phyloP scores from a whole-genome alignment of 805 yeast genomes.

The Candida michaelii region DNA sequence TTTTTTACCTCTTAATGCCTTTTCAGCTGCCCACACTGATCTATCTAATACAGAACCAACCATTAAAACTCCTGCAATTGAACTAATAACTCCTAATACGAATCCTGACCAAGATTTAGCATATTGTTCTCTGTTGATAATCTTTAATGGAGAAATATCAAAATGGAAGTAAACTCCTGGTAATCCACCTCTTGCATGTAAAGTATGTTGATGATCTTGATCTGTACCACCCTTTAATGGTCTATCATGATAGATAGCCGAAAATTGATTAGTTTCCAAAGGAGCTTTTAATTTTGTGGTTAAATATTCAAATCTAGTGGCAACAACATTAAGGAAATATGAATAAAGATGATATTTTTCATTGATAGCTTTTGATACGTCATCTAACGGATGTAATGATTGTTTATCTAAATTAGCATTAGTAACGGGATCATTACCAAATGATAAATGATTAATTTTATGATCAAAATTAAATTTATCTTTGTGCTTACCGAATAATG shows the following conservation, averaged over 20 bases:
- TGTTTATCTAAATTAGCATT: slow-evolving; percentile 20
- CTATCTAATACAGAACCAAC: slow-evolving; percentile 88
- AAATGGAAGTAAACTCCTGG: slow-evolving; percentile 88
- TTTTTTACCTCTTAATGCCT: slow-evolving; percentile 68
- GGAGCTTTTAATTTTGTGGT: slow-evolving; percentile 37
- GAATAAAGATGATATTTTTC: slow-evolving; percentile 64
- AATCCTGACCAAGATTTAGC: slow-evolving; percentile 82
- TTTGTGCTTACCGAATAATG: slow-evolving; percentile 58
- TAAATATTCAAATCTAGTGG: slow-evolving; percentile 78
- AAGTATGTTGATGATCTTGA: slow-evolving; percentile 84
- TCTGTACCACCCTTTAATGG: slow-evolving; percentile 86
- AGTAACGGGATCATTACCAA: slow-evolving; percentile 61
- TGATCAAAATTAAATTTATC: slow-evolving; percentile 76
- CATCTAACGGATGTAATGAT: slow-evolving; percentile 70
- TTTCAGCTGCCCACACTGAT: slow-evolving; percentile 86
- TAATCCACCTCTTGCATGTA: slow-evolving; percentile 80
- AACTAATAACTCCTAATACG: slow-evolving; percentile 77
- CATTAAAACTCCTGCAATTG: slow-evolving; percentile 90
- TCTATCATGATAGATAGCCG: slow-evolving; percentile 84
- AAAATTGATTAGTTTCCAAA: slow-evolving; percentile 84
- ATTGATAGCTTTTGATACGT: slow-evolving; percentile 33
- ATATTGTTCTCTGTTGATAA: slow-evolving; percentile 76
- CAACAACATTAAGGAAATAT: slow-evolving; percentile 86
- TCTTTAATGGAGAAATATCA: slow-evolving; percentile 91
- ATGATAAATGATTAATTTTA: slow-evolving; percentile 73